phyloP scores from a whole-genome alignment of 441 rosid species.

The Jatropha multifida region DNA sequence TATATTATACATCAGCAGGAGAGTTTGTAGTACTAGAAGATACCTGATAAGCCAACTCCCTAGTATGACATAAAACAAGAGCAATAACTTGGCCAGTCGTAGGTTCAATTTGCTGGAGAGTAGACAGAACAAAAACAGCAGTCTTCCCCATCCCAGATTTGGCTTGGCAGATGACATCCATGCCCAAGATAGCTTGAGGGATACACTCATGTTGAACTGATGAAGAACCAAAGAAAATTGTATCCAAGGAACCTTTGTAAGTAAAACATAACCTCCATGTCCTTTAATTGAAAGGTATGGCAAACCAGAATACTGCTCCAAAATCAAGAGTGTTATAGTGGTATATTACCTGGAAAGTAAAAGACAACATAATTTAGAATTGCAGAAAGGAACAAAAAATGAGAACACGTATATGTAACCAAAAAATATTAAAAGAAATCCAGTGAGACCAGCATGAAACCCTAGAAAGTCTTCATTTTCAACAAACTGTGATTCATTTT shows the following conservation, averaged over 20 bases:
- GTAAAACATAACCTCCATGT: conserved; percentile 67
- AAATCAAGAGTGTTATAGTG: conserved; percentile 58
- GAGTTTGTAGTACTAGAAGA: neutral
- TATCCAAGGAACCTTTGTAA: conserved; percentile 65
- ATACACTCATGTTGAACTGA: conserved; percentile 99
- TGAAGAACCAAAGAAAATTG: conserved; percentile 83
- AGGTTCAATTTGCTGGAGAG: conserved; percentile 93
- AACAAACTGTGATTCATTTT: too few species aligned
- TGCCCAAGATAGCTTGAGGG: conserved; percentile 98
- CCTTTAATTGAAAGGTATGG: conserved; percentile 67
- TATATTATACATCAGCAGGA: neutral
- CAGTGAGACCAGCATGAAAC: too few species aligned
- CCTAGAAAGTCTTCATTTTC: neutral
- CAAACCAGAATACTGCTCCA: conserved; percentile 61
- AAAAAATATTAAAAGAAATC: neutral
- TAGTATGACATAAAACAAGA: conserved; percentile 90
- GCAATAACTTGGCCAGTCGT: conserved; percentile 93
- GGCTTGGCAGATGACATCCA: conserved; percentile 99
- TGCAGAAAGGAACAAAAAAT: neutral
- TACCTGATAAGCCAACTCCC: conserved; percentile 98
- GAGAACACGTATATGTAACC: neutral
- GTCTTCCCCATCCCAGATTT: conserved; percentile 99
- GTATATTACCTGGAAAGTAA: conserved; percentile 65
- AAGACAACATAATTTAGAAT: neutral
- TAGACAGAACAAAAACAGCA: conserved; percentile 89